phyloP scores from a whole-genome alignment of 169 alveolate genomes.

The Ichthyophthirius multifiliis region DNA sequence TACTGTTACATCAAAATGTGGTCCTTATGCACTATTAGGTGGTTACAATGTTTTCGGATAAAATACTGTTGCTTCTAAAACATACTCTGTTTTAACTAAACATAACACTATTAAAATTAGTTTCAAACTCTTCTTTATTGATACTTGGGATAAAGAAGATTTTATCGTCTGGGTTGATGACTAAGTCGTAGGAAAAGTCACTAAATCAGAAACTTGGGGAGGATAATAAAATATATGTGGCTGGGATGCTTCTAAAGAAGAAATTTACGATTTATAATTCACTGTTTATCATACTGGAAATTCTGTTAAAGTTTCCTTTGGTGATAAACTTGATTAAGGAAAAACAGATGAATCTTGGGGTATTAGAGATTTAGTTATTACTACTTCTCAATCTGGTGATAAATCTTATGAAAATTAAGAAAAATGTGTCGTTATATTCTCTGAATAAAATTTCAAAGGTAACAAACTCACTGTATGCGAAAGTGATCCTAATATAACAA shows the following conservation, averaged over 20 bases:
- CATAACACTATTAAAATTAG: background rate
- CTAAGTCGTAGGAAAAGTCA: background rate
- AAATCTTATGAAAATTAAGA: too few relatives aligned
- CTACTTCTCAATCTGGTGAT: too few relatives aligned
- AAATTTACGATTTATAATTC: background rate
- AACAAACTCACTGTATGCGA: too few relatives aligned
- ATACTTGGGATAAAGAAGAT: background rate
- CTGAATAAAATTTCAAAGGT: too few relatives aligned
- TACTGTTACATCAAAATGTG: background rate
- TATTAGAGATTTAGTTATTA: conserved; percentile 9
- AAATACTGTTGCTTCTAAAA: background rate
- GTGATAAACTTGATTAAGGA: background rate
- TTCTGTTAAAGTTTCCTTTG: background rate
- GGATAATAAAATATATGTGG: conserved; percentile 3
- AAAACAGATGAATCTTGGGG: conserved; percentile 19
- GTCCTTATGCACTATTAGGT: background rate
- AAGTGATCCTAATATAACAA: too few relatives aligned
- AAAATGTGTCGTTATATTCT: too few relatives aligned
- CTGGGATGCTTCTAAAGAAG: background rate
- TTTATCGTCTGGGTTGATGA: background rate
- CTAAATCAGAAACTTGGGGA: background rate
- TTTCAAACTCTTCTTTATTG: conserved; percentile 1
- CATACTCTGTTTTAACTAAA: background rate
- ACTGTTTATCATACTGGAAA: background rate
- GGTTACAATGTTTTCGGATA: background rate